These are phyloP conservation scores for Rubroboletus pulcherrimus DNA, from an alignment of 768 basidiomycete species.

Conservation along the genomic window DNA sequence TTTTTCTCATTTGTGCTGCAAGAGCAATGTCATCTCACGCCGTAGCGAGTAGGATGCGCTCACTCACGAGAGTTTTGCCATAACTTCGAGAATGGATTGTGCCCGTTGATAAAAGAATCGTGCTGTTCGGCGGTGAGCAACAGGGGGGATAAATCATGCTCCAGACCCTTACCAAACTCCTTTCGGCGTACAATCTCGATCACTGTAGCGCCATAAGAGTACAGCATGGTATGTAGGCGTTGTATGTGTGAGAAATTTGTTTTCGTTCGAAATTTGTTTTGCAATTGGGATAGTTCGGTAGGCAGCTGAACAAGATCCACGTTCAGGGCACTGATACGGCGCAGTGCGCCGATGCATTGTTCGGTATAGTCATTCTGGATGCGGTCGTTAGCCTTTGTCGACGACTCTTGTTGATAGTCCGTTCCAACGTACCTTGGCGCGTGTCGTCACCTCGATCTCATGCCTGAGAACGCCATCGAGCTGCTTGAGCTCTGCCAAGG, in stretches of 20 bases:
- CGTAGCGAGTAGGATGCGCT: constrained; percentile 1
- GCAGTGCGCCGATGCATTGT: constrained; percentile 61
- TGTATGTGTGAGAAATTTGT: constrained; percentile 90
- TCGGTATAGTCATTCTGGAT: constrained; percentile 68
- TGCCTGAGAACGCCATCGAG: constrained; percentile 57
- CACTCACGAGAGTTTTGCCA: constrained; percentile 82
- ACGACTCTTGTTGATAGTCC: neutral
- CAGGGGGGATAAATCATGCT: neutral
- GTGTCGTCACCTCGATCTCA: constrained; percentile 55
- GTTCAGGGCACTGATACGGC: constrained; percentile 77
- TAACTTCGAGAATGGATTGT: constrained; percentile 75
- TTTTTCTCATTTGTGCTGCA: constrained; percentile 71
- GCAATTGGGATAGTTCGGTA: constrained; percentile 56
- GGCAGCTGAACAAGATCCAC: constrained; percentile 77
- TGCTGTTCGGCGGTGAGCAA: constrained; percentile 38
- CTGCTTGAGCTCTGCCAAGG: constrained; percentile 53
- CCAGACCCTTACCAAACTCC: constrained; percentile 66
- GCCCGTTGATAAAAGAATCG: constrained; percentile 80
- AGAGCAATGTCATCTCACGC: constrained; percentile 3
- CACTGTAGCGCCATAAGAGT: constrained; percentile 88
- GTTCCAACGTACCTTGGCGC: constrained; percentile 45
- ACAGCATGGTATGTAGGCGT: constrained; percentile 83
- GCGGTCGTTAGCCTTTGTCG: neutral
- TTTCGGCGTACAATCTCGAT: constrained; percentile 88
- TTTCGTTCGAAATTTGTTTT: constrained; percentile 68